phyloP scores from a whole-genome alignment of 1,284 basidiomycete genomes.

The Cryptococcus maquisensis region DNA sequence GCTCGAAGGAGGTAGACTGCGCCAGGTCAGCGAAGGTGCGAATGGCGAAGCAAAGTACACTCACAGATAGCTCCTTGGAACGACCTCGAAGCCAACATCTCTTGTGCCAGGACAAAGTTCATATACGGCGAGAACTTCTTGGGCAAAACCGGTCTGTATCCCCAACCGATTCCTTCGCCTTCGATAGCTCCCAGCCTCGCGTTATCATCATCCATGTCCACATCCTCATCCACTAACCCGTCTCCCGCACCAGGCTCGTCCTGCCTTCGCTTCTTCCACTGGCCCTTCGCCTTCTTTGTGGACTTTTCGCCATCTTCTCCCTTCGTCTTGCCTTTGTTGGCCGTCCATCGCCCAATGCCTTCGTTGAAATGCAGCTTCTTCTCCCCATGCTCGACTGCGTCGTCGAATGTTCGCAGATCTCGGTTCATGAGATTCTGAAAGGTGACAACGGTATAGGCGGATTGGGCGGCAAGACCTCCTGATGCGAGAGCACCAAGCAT shows the following conservation, averaged over 20 bases:
- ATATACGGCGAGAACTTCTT: conserved; percentile 69
- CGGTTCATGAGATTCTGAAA: conserved; percentile 75
- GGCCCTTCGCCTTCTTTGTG: conserved; percentile 4
- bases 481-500: conserved; percentile 62
- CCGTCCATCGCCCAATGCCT: conserved; percentile 12
- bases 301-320: conserved; percentile 15
- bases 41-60: conserved; percentile 36
- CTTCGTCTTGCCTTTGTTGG: conserved; percentile 31
- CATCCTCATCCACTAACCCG: conserved; percentile 4
- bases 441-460: conserved; percentile 68
- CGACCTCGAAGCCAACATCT: conserved; percentile 76
- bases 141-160: conserved; percentile 49
- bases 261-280: conserved; percentile 4
- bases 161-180: background rate
- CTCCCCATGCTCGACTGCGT: conserved; percentile 56
- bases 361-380: conserved; percentile 42
- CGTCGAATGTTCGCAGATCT: conserved; percentile 65
- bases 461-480: conserved; percentile 62
- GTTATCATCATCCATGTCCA: conserved; percentile 13
- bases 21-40: background rate
- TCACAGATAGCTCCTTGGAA: conserved; percentile 86
- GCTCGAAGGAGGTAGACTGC: conserved; percentile 83
- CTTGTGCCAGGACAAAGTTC: conserved; percentile 78
- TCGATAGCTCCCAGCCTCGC: background rate
- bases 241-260: conserved; percentile 17